Conservation (phyloP, 345 rosid genomes). For the Trapa incisa region DNA sequence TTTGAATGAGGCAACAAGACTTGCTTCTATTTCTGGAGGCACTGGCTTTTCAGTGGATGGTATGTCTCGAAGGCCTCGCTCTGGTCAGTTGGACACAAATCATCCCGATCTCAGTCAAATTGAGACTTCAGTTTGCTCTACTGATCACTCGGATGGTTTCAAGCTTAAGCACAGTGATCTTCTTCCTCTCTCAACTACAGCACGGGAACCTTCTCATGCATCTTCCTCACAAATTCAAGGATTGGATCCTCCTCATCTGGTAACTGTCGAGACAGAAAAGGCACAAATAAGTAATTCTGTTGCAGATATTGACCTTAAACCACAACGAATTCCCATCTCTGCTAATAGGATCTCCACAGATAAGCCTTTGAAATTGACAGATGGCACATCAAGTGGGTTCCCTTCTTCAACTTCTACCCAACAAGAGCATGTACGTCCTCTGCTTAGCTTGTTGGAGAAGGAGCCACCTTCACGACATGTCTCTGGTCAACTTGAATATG, state of each 20-base stretch:
- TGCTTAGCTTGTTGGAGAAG: constrained; percentile 94
- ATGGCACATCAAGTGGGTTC: constrained; percentile 51
- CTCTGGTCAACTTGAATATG: background rate
- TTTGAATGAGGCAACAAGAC: constrained; percentile 87
- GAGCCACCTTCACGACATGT: constrained; percentile 67
- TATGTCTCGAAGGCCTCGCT: constrained; percentile 44
- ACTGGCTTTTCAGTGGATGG: constrained; percentile 49
- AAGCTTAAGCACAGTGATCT: constrained; percentile 46
- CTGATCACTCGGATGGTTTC: constrained; percentile 51
- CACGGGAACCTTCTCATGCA: constrained; percentile 57
- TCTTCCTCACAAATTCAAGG: constrained; percentile 66
- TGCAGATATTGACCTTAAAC: constrained; percentile 45
- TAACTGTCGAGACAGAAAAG: constrained; percentile 40
- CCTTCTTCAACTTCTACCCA: constrained; percentile 29
- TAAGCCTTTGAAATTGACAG: constrained; percentile 57
- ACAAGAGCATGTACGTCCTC: constrained; percentile 84
- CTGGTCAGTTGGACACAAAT: constrained; percentile 64
- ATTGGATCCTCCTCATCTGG: constrained; percentile 42
- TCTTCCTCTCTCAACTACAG: constrained; percentile 25
- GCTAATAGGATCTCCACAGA: constrained; percentile 56
- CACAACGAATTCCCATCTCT: constrained; percentile 34
- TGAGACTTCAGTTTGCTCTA: constrained; percentile 33
- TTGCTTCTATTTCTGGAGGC: constrained; percentile 60
- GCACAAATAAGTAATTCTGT: constrained; percentile 48
- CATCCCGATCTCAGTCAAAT: constrained; percentile 51